Evolutionary conservation across 2,329 filamentous ascomycete species (phyloP), one percentile per base, ranked within the genome.

Genomic region (Beauveria pseudobassiana): DNA sequence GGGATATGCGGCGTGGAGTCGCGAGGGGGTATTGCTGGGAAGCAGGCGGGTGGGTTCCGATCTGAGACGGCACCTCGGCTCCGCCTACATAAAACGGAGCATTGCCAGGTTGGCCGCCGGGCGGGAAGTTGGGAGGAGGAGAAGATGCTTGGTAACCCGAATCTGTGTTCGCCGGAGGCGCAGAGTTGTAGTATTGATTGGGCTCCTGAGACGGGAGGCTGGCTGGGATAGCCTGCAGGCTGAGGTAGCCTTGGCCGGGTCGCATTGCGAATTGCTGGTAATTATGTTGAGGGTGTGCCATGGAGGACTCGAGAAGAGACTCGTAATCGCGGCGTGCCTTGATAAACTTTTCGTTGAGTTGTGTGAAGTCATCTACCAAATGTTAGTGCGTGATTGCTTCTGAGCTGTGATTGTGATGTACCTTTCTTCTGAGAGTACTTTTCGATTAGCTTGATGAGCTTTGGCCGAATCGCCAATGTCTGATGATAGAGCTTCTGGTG

Each of bases 371-470:
- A 75, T 99, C 95, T 96, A 66, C 10, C 51, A 6, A 22, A 20
- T 3, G 67, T 72, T 65, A 76, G 65, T 50, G 46, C 20, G 10
- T 30, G 16, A 51, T 5, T n/a, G 18, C 48, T 43, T 20, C 34
- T 43, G 34, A 2, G 20, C 18, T 2, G 20, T 18, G 9, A 3
- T 6, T n/a, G 8, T 5, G 9, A 24, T 10, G 59, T 77, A 93
- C 92, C 93, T 78, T 99, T 99, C 84, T 96, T 98, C 73, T 99
- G 95, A 10, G 95, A 98, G 73, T 99, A 99, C 74, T 98, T 98
- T 65, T 96, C 95, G 72, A 99, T 99, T 55, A 99, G 79, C 77
- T 98, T 96, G 72, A 99, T 98, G 64, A 99, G 79, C 78, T 99
- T 99, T 14, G 95, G 95, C 38, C 95, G 85, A 69, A 99, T 99